Percentiles rank a stretch among this genome's conserved stretches.
These are phyloP conservation scores for Aristolochia contorta DNA, from an alignment of 164 flowering plant species.

Conservation along the genomic window DNA sequence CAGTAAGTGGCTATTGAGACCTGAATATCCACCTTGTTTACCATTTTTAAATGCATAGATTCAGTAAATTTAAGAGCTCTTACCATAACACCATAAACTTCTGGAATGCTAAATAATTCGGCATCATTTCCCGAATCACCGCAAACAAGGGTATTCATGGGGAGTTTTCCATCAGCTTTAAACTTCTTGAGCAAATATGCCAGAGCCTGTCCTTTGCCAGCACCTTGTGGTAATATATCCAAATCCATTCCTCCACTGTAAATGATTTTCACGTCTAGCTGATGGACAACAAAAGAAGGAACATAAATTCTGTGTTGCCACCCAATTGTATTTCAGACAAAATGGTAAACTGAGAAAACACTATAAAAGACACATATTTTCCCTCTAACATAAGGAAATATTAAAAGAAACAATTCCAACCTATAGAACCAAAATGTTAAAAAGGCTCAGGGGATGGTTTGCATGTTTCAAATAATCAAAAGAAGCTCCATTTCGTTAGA, in stretches of 20 bases:
- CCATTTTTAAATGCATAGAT: too few relatives aligned
- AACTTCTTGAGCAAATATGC: slow-evolving; percentile 66
- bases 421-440: not conserved
- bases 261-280: slow-evolving; percentile 75
- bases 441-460: not conserved
- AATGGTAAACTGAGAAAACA: too few relatives aligned
- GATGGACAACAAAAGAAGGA: slow-evolving; percentile 12
- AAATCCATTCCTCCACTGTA: slow-evolving; percentile 79
- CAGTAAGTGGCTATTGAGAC: too few relatives aligned
- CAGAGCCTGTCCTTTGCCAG: slow-evolving; percentile 93
- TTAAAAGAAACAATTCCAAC: not conserved
- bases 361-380: not conserved
- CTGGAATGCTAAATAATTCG: slow-evolving; percentile 75
- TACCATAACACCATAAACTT: slow-evolving; percentile 86
- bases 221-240: slow-evolving; percentile 73
- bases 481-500: not conserved
- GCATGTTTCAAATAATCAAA: not conserved
- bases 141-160: slow-evolving; percentile 63
- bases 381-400: not conserved
- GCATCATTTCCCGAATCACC: slow-evolving; percentile 96
- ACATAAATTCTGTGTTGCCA: not conserved
- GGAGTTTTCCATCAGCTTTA: slow-evolving; percentile 41
- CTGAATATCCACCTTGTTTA: too few relatives aligned
- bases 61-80: slow-evolving; percentile 9
- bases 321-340: too few relatives aligned